A percentile compares a stretch with the other conserved stretches of the same genome.
Conservation (phyloP, 768 basidiomycete genomes). For the Lactarius vividus region DNA sequence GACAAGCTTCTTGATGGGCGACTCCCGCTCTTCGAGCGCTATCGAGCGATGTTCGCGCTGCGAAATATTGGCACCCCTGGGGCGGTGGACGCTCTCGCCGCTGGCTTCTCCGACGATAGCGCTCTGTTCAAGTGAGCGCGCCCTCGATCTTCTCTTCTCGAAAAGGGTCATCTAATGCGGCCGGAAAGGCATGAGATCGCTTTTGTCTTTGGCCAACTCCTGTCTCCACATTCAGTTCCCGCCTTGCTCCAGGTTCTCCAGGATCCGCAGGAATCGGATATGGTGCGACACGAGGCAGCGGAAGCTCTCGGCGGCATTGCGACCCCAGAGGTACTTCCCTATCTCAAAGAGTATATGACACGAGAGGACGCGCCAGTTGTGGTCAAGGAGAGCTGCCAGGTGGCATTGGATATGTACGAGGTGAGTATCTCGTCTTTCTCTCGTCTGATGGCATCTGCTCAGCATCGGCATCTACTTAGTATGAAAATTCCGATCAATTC, state of each 20-base stretch:
- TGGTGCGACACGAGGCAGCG: constrained; percentile 98
- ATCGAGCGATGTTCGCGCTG: constrained; percentile 97
- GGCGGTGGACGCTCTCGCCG: constrained; percentile 88
- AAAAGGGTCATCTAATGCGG: constrained; percentile 1
- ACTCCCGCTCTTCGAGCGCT: constrained; percentile 84
- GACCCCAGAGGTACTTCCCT: constrained; percentile 84
- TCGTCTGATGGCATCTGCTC: background rate
- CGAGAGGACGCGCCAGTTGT: constrained; percentile 80
- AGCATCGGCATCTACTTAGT: constrained; percentile 39
- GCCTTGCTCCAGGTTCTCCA: constrained; percentile 76
- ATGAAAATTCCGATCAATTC: constrained; percentile 79
- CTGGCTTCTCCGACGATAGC: constrained; percentile 85
- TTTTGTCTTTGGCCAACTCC: constrained; percentile 95
- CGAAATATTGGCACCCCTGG: constrained; percentile 85
- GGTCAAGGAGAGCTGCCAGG: constrained; percentile 92
- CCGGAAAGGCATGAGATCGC: constrained; percentile 88
- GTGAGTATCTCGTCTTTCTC: constrained; percentile 40
- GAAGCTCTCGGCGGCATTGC: constrained; percentile 98
- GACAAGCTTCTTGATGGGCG: constrained; percentile 60
- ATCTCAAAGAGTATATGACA: constrained; percentile 81
- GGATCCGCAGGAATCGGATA: constrained; percentile 74
- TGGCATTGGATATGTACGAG: constrained; percentile 98
- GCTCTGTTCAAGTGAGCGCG: constrained; percentile 84
- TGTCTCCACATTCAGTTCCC: constrained; percentile 85
- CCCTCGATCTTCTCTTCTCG: background rate